Evolutionary conservation across 352 stramenopile species (phyloP).

Genomic region (Peronospora belbahrii): DNA sequence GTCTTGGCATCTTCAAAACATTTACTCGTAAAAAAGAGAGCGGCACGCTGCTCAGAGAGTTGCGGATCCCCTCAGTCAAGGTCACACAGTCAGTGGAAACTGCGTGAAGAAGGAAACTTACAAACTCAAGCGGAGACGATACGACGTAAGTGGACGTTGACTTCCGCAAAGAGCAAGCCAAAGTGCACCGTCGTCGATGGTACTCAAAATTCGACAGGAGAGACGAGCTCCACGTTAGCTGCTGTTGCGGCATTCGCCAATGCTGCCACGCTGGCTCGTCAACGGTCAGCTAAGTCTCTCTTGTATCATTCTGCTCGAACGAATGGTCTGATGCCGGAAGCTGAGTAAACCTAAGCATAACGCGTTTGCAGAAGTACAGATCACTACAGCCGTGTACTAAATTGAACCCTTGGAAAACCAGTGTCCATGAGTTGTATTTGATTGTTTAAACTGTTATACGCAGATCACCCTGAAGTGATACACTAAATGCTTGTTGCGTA

Average conservation of each 20-base stretch:
- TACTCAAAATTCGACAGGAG: background rate
- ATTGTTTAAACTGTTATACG: background rate
- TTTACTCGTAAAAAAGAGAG: conserved; percentile 16
- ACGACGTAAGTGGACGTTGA: conserved; percentile 9
- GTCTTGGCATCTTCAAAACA: conserved; percentile 15
- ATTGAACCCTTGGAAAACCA: background rate
- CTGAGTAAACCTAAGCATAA: conserved; percentile 1
- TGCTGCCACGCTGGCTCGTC: conserved; percentile 40
- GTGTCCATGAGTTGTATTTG: background rate
- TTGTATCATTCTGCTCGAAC: conserved; percentile 31
- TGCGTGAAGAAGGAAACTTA: conserved; percentile 11
- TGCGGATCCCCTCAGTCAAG: conserved; percentile 8
- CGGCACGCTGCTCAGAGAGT: background rate
- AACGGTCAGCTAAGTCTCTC: conserved; percentile 49
- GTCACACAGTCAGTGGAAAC: conserved; percentile 22
- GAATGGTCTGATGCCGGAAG: conserved; percentile 13
- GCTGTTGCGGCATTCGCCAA: conserved; percentile 46
- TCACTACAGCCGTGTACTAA: background rate
- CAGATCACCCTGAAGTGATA: no score
- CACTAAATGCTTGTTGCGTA: no score
- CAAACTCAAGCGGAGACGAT: conserved; percentile 15
- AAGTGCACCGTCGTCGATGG: background rate
- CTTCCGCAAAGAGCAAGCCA: background rate
- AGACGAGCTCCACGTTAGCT: conserved; percentile 28
- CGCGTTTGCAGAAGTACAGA: background rate